These are phyloP conservation scores for Xerocomellus dryophilus DNA, from an alignment of 768 basidiomycete species.

Conservation along the genomic window DNA sequence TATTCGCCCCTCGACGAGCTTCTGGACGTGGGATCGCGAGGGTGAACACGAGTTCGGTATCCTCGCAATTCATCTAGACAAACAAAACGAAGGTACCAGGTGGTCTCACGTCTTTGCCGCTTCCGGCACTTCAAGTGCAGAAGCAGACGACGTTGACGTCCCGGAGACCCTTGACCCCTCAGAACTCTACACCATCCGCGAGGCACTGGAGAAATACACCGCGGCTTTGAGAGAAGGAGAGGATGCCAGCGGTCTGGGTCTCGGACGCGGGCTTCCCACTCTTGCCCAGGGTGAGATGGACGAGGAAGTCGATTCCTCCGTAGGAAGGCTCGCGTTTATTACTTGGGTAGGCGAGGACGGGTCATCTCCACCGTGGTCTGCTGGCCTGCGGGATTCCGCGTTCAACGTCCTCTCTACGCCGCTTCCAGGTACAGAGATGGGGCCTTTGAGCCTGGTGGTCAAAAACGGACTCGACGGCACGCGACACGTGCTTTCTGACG, in stretches of 20 bases:
- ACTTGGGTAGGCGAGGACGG: constrained; percentile 67
- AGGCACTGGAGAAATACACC: constrained; percentile 86
- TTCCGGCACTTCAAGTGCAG: constrained; percentile 33
- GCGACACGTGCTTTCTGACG: constrained; percentile 47
- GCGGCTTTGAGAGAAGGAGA: constrained; percentile 53
- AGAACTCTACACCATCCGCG: constrained; percentile 73
- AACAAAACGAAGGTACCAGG: constrained; percentile 74
- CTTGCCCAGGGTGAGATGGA: constrained; percentile 88
- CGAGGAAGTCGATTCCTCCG: constrained; percentile 76
- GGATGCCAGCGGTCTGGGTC: constrained; percentile 60
- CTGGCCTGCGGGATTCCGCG: constrained; percentile 34
- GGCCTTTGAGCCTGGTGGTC: constrained; percentile 48
- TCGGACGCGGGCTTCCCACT: constrained; percentile 71
- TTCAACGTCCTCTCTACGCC: constrained; percentile 65
- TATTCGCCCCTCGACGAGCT: constrained; percentile 73
- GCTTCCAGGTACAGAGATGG: constrained; percentile 50
- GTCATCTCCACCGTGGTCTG: constrained; percentile 41
- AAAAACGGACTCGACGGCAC: constrained; percentile 76
- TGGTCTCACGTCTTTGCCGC: constrained; percentile 86
- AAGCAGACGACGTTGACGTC: constrained; percentile 59
- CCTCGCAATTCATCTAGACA: constrained; percentile 83
- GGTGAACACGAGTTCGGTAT: constrained; percentile 65
- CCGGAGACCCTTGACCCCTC: constrained; percentile 87
- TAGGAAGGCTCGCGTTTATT: constrained; percentile 61
- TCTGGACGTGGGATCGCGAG: constrained; percentile 91